Conservation (phyloP, 2,329 filamentous ascomycete species). For the Penicillium frequentans region DNA sequence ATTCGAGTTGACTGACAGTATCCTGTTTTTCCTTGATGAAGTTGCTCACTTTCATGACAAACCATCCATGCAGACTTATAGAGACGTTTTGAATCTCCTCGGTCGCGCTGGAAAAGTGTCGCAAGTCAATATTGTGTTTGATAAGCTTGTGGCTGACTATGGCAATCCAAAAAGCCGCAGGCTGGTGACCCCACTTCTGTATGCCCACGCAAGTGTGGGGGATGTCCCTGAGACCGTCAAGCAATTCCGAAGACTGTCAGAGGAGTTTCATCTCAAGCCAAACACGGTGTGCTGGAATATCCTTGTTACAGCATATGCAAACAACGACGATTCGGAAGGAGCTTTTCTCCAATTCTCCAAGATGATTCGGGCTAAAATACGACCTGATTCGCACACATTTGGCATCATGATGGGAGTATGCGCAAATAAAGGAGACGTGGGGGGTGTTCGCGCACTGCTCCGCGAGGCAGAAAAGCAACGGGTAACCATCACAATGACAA, state of each 20-base stretch:
- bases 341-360: constrained; percentile 64
- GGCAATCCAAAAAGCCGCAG: constrained; percentile 32
- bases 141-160: constrained; percentile 40
- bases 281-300: constrained; percentile 71
- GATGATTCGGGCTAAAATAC: constrained; percentile 51
- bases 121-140: constrained; percentile 47
- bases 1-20: constrained; percentile 34
- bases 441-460: constrained; percentile 66
- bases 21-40: constrained; percentile 45
- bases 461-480: constrained; percentile 58
- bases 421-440: constrained; percentile 70
- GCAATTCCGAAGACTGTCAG: constrained; percentile 63
- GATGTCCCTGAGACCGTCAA: constrained; percentile 60
- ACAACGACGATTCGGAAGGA: constrained; percentile 65
- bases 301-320: constrained; percentile 69
- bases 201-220: constrained; percentile 69
- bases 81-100: constrained; percentile 41
- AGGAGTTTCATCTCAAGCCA: constrained; percentile 57
- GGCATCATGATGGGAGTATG: constrained; percentile 72
- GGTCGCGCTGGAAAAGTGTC: constrained; percentile 48
- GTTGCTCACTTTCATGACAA: constrained; percentile 33
- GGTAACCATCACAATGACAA: constrained; percentile 55
- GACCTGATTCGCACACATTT: constrained; percentile 66
- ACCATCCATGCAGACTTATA: constrained; percentile 36
- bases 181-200: constrained; percentile 59